Base-by-base conservation (phyloP, 1,284 basidiomycete genomes). In the Cutaneotrichosporon mucoides region DNA sequence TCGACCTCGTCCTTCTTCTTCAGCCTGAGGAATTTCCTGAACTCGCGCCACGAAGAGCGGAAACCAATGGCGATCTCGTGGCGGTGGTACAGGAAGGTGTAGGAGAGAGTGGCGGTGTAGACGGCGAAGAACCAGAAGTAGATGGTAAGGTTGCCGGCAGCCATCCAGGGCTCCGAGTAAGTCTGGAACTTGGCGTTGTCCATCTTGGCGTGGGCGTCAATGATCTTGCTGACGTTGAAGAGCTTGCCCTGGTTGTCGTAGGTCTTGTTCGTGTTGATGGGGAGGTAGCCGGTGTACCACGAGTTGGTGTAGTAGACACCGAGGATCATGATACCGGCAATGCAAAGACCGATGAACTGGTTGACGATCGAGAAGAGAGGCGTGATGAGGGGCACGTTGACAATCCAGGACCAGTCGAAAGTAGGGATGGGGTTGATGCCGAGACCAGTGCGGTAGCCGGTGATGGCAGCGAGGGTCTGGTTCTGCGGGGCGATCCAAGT, bases 71-170 rank as follows among this genome's bases (percentile, higher is more conserved):
- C 45, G 61, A 93, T 88, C 89, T 90, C 60, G 34, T 84, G 83
- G 54, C 89, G 85, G 81, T 90, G 90, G 89, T 89, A 92, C 41
- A 92, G 72, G 80, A 86, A 83, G 4, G 88, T 45, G 40, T 52
- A 57, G 4, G 45, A 60, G 34, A 57, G n/a, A 11, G 54, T 56
- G 35, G 62, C 53, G 24, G 61, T 61, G 65, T 70, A 70, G 15
- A 42, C 47, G 33, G 66, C 68, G 36, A 68, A 70, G 57, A 62
- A 62, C 53, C 53, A 55, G 41, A 55, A 55, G 49, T 55, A 52
- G 10, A 42, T 34, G 10, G 55, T 41, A 13, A 62, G 45, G 12
- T 46, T 33, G 16, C 45, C 60, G 36, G 47, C 49, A 4, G 48
- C 13, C 12, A 55, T 38, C 53, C 54, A 55, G 4, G 56, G 53